A percentile compares a stretch with the other conserved stretches of the same genome.
Evolutionary conservation across 2,329 filamentous ascomycete species (phyloP).

Genomic region (Corniculantispora saksenae): DNA sequence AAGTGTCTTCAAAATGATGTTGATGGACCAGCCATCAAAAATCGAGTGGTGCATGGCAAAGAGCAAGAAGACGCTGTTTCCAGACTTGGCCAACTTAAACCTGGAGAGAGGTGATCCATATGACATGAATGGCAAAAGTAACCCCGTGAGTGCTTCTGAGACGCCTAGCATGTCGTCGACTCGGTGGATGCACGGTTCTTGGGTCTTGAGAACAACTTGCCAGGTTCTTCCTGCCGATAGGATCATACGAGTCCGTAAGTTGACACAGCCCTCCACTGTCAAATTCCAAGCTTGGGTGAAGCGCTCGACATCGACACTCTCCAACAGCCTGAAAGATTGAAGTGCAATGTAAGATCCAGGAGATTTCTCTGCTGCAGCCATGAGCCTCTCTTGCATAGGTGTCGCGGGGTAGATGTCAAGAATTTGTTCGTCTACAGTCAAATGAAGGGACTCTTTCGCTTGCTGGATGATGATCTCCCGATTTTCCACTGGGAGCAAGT

Average conservation of each 20-base stretch:
- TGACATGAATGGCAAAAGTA: background rate
- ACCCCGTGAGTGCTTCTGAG: background rate
- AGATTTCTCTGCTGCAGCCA: background rate
- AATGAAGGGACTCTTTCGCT: background rate
- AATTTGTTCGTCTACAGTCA: background rate
- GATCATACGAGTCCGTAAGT: slow-evolving; percentile 18
- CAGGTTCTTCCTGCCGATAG: background rate
- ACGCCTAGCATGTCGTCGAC: background rate
- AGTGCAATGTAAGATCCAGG: slow-evolving; percentile 20
- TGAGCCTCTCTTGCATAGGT: background rate
- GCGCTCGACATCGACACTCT: slow-evolving; percentile 2
- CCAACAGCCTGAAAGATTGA: slow-evolving; percentile 3
- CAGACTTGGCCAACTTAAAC: background rate
- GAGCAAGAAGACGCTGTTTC: background rate
- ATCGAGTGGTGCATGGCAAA: slow-evolving; percentile 5
- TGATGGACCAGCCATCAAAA: slow-evolving; percentile 3
- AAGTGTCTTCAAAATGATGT: background rate
- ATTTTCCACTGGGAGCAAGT: background rate
- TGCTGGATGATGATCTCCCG: background rate
- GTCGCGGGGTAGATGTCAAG: slow-evolving; percentile 3
- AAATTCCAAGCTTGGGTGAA: slow-evolving; percentile 20
- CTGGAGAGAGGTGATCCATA: slow-evolving; percentile 1
- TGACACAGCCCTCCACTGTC: slow-evolving; percentile 14
- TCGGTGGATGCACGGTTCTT: background rate
- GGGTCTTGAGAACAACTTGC: background rate